Base-by-base conservation (phyloP, 2,329 filamentous ascomycete genomes). In the Ophiostoma pallidulum region DNA sequence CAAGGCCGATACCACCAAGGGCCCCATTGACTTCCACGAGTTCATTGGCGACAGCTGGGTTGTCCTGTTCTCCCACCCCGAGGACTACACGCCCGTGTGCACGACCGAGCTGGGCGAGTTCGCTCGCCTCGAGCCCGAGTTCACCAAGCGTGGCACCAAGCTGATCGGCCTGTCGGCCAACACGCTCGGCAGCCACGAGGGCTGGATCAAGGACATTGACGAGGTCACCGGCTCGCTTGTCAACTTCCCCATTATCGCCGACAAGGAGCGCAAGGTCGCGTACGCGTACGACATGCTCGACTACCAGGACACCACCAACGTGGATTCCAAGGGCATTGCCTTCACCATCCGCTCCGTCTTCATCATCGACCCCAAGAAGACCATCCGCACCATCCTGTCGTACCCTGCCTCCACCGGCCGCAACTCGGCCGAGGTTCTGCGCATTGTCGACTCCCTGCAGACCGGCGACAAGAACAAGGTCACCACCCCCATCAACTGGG, bases 321-420 rank as follows among this genome's bases (percentile, higher is more conserved):
- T 89, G 49, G 84, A 89, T 65, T 67, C 75, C 60, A 87, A 87
- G 77, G 84, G 84, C 58, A 85, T 91, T 58, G 88, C 89, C 48
- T 91, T 94, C 71, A 95, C 90, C 59, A 94, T 96, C 70, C 87
- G 90, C 61, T 88, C 85, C 58, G 90, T 95, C 63, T 95, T 94
- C 76, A 75, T 95, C 70, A 92, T 95, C 66, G 89, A 95, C 73
- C 89, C 89, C 55, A 80, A 79, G 68, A 95, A 94, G 82, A 91
- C 84, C 67, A 92, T 95, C 70, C 84, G 90, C 59, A 80, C 90
- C 64, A 94, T 88, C 65, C 84, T 95, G 72, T 82, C 86, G 63
- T 96, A 95, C 75, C 90, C 90, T 37, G 89, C 90, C 52, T 90
- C 84, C 50, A 94, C 88, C 39, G 90, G 90, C 68, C 81, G 85